phyloP scores from a whole-genome alignment of 352 stramenopile genomes.

The Pythium periplocum region DNA sequence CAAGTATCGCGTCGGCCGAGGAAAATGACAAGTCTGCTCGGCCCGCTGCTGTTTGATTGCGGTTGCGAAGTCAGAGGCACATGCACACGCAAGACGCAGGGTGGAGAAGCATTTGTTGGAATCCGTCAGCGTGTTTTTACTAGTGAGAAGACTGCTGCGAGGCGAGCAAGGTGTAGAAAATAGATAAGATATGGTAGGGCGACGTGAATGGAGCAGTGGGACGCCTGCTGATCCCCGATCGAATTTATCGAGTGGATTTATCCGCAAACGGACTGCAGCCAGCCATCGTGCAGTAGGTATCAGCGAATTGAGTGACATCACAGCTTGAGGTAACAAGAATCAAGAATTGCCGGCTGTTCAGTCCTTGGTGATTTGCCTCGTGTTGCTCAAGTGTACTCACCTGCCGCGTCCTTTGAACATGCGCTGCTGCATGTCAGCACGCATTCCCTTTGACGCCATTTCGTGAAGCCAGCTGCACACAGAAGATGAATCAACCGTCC shows the following conservation, averaged over 20 bases:
- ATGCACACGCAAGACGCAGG: too few relatives aligned
- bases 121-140: too few relatives aligned
- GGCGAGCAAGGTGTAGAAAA: too few relatives aligned
- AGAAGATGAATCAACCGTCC: not conserved
- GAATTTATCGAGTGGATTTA: constrained; percentile 65
- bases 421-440: constrained; percentile 66
- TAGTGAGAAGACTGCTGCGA: too few relatives aligned
- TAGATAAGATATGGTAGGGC: too few relatives aligned
- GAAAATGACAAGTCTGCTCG: too few relatives aligned
- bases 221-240: too few relatives aligned
- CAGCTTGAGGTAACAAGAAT: constrained; percentile 33
- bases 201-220: too few relatives aligned
- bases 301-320: constrained; percentile 80
- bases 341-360: constrained; percentile 1
- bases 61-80: too few relatives aligned
- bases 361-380: not conserved
- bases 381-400: constrained; percentile 16
- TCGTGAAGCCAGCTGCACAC: constrained; percentile 61
- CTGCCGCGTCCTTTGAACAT: constrained; percentile 82
- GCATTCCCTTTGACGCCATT: constrained; percentile 57
- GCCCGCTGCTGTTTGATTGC: too few relatives aligned
- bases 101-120: too few relatives aligned
- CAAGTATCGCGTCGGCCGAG: too few relatives aligned
- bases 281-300: constrained; percentile 82
- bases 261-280: constrained; percentile 81